phyloP scores from a whole-genome alignment of 257 asterid species.

The Nicotiana noctiflora region DNA sequence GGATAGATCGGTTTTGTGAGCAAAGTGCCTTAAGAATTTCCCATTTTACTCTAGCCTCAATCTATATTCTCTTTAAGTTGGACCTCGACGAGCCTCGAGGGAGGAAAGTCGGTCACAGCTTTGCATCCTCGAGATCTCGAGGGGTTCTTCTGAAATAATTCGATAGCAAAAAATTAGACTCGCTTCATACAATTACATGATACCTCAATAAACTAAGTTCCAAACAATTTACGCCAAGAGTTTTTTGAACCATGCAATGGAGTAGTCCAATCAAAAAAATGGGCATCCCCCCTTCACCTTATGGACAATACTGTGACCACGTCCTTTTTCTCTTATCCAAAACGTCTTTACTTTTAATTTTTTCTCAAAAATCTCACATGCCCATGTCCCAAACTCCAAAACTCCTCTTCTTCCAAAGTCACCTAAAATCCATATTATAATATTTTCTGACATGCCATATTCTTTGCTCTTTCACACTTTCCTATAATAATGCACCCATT shows the following conservation, averaged over 20 bases:
- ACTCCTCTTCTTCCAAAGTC: slow-evolving; percentile 34
- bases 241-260: not conserved
- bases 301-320: slow-evolving; percentile 47
- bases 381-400: slow-evolving; percentile 24
- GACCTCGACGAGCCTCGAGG: too few relatives aligned
- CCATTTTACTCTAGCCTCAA: too few relatives aligned
- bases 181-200: not conserved
- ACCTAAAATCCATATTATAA: slow-evolving; percentile 15
- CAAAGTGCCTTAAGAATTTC: too few relatives aligned
- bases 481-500: not conserved
- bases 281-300: slow-evolving; percentile 22
- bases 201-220: not conserved
- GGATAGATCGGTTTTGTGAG: too few relatives aligned
- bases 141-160: too few relatives aligned
- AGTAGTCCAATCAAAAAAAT: slow-evolving; percentile 5
- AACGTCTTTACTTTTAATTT: slow-evolving; percentile 1
- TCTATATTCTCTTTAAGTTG: too few relatives aligned
- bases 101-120: too few relatives aligned
- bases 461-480: slow-evolving; percentile 16
- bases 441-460: slow-evolving; percentile 13
- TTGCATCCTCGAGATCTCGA: too few relatives aligned
- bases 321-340: slow-evolving; percentile 36
- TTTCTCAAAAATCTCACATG: slow-evolving; percentile 39
- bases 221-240: not conserved
- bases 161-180: too few relatives aligned